Evolutionary conservation across 1,284 basidiomycete genomes (phyloP), one percentile per base, ranked within the genome.

Genomic region (Cryptococcus hybrid): DNA sequence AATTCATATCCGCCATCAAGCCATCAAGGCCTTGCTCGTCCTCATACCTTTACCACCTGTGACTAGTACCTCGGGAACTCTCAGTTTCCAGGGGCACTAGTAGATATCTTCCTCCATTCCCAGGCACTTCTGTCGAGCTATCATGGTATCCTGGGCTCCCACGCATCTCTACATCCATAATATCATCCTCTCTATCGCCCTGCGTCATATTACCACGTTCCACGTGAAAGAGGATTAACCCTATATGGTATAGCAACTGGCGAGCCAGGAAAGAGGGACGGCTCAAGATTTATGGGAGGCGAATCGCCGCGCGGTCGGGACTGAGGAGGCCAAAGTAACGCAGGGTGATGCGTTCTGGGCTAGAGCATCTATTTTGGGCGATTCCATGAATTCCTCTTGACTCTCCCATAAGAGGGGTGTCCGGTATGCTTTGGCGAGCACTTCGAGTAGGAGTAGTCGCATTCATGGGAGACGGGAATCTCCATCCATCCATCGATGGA

Each of bases 401-500:
- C 18, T 18, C 18, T 18, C 18, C 18, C 18, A 18, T 18, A 18
- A 18, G 12, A 40, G 11, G n/a, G 30, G 52, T 9, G 54, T 52
- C 13, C 45, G 40, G 18, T 37, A 55, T 12, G 47, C 34, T 39
- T 47, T 56, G 13, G 39, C 7, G 40, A 55, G 44, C 8, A 51
- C 39, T 40, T 50, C 42, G 15, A 11, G 66, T 67, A 2, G 66
- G 66, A 5, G 66, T 67, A 18, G 57, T 59, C 8, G 49, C 56
- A 15, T 46, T 43, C 34, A 52, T 38, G 15, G 56, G 56, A 7
- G 66, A 64, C 1, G 72, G 74, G 64, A 76, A 76, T 35, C 70
- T 59, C 74, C 74, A 76, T 15, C 56, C 56, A 46, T 68, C 61
- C 69, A 76, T 76, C 3, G 66, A 58, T 0, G 71, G 69, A 52